Base-by-base conservation (phyloP, 306 rosid species). In the Ziziphus jujuba region DNA sequence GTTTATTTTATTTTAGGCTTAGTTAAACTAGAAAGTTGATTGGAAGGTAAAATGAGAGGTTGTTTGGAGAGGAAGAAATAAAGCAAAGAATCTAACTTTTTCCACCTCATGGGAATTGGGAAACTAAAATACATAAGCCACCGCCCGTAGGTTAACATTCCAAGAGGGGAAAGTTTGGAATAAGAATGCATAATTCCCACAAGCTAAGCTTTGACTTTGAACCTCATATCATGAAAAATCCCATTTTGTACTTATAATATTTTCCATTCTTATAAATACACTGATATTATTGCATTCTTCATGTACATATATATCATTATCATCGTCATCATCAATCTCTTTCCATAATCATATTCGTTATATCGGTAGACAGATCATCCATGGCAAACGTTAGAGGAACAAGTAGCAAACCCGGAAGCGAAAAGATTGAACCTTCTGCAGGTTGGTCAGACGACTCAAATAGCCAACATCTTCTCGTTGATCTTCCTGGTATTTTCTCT, bases 401-500 rank as follows among this genome's bases (percentile, higher is more conserved):
- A 45, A 63, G 72, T n/a, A 61, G 69, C 5, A 15, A 67, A 47
- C 56, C 69, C 10, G 57, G 69, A 28, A 45, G 63, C 19, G 84
- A 86, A 74, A 66, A 75, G 73, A 67, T 77, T 25, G 81, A 65
- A 3, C 95, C 97, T 33, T 67, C 23, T 69, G 83, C 82, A 24
- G 87, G 60, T 23, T 86, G 97, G 91, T 63, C 84, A 35, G 84
- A 84, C 68, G 92, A 85, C 69, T 70, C 79, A 55, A 16, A 77
- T 0, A 79, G 66, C 47, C 92, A 82, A 75, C 81, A 81, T 72
- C 91, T 91, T 59, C 38, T 86, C 5, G 83, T 91, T 55, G 89
- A 84, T 82, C 91, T 91, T 69, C 92, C 90, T 47, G 95, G 96
- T 90, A 87, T 35, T 66, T 19, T 56, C 50, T 51, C 57, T 55